phyloP scores from a whole-genome alignment of 768 basidiomycete genomes.

The Melanogaster broomeanus region DNA sequence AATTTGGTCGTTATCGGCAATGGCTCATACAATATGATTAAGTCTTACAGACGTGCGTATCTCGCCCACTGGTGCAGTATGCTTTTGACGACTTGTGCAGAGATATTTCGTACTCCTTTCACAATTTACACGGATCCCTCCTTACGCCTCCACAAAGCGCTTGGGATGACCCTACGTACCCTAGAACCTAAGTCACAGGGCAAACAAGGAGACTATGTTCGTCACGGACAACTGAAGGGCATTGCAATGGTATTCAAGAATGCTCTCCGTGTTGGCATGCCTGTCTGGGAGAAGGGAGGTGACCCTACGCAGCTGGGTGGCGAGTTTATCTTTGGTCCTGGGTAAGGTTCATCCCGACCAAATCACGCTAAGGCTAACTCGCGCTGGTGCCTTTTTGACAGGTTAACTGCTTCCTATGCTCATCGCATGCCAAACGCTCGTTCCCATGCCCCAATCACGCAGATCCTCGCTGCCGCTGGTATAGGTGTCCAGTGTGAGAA shows the following conservation, averaged over 20 bases:
- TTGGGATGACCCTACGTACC: conserved; percentile 71
- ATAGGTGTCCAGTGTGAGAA: conserved; percentile 31
- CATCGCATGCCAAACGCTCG: conserved; percentile 84
- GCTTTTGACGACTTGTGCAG: conserved; percentile 22
- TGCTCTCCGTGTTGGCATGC: conserved; percentile 75
- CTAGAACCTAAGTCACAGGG: conserved; percentile 42
- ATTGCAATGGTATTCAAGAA: conserved; percentile 75
- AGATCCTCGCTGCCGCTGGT: conserved; percentile 67
- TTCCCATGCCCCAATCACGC: conserved; percentile 71
- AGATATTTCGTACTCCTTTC: conserved; percentile 74
- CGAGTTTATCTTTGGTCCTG: conserved; percentile 78
- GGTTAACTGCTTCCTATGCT: conserved; percentile 68
- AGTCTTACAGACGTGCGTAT: conserved; percentile 64
- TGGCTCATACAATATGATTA: conserved; percentile 75
- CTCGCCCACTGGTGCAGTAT: neutral
- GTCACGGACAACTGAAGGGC: conserved; percentile 64
- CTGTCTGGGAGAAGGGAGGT: conserved; percentile 79
- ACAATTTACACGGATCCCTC: conserved; percentile 80
- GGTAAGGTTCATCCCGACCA: conserved; percentile 45
- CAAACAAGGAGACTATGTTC: conserved; percentile 60
- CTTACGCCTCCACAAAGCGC: conserved; percentile 61
- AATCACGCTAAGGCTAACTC: neutral
- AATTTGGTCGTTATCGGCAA: conserved; percentile 77
- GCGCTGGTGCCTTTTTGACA: conserved; percentile 22
- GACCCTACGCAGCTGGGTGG: conserved; percentile 83